A percentile compares a stretch with the other conserved stretches of the same genome.
Conservation (phyloP, 108 stramenopile species). For the Ochromonas danica region DNA sequence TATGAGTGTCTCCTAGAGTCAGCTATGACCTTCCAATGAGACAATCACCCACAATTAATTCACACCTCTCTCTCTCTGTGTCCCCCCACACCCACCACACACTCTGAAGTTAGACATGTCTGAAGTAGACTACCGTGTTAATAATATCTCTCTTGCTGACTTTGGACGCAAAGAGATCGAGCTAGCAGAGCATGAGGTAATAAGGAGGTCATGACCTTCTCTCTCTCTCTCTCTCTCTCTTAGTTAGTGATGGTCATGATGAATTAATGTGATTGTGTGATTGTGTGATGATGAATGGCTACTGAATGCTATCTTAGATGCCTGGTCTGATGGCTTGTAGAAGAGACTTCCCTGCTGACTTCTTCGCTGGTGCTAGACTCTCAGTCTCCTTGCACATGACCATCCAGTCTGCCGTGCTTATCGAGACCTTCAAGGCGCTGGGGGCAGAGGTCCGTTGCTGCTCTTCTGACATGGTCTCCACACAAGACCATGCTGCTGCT, state of each 20-base stretch:
- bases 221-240: too few species aligned
- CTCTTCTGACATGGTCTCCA: slow-evolving; percentile 99
- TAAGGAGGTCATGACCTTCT: too few species aligned
- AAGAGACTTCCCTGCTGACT: slow-evolving; percentile 75
- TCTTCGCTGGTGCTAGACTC: slow-evolving; percentile 77
- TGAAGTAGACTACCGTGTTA: slow-evolving; percentile 95
- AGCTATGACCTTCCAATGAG: too few species aligned
- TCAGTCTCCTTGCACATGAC: slow-evolving; percentile 99
- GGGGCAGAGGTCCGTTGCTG: slow-evolving; percentile 98
- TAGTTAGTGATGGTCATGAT: too few species aligned
- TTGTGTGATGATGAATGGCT: not conserved
- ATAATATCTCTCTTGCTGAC: slow-evolving; percentile 98
- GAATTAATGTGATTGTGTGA: too few species aligned
- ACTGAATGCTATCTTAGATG: slow-evolving; percentile 74
- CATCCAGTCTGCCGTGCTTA: slow-evolving; percentile 99
- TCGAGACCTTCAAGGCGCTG: slow-evolving; percentile 93
- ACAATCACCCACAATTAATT: too few species aligned
- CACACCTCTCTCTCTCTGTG: too few species aligned
- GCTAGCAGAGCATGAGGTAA: slow-evolving; percentile 76
- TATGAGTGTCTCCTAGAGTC: too few species aligned
- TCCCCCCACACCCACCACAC: too few species aligned
- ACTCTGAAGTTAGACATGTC: slow-evolving; percentile 75
- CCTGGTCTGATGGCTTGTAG: slow-evolving; percentile 99
- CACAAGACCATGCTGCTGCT: slow-evolving; percentile 99
- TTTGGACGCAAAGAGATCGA: slow-evolving; percentile 99